phyloP scores from a whole-genome alignment of 306 rosid genomes.

The Trifolium fragiferum region DNA sequence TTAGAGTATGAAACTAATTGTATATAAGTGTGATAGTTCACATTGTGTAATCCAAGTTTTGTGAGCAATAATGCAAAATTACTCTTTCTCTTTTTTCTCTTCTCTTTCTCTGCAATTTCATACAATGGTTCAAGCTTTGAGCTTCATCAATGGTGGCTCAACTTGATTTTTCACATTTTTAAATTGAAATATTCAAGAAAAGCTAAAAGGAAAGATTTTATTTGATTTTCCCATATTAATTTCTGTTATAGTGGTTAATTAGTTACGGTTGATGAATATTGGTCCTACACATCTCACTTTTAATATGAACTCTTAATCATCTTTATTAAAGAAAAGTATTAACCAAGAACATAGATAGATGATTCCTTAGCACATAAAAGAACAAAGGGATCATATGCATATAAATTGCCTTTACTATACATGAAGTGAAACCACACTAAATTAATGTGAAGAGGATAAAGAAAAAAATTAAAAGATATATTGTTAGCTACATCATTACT shows the following conservation, averaged over 20 bases:
- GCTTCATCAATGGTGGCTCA: too few relatives aligned
- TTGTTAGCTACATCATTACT: conserved; percentile 31
- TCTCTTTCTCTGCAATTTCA: too few relatives aligned
- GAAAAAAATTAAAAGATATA: conserved; percentile 32
- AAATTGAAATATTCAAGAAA: too few relatives aligned
- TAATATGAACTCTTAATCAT: conserved; percentile 19
- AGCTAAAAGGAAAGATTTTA: not conserved
- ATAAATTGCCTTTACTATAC: conserved; percentile 50
- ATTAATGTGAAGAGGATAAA: conserved; percentile 49
- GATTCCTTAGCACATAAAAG: conserved; percentile 50
- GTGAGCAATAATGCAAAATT: too few relatives aligned
- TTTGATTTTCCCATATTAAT: conserved; percentile 40
- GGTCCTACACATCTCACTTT: conserved; percentile 43
- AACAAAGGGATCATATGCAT: conserved; percentile 33
- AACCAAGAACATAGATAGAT: conserved; percentile 9
- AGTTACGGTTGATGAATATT: conserved; percentile 64
- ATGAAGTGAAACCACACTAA: conserved; percentile 27
- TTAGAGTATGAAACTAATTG: too few relatives aligned
- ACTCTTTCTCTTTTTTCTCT: too few relatives aligned
- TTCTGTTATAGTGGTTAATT: conserved; percentile 72
- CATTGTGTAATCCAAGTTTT: too few relatives aligned
- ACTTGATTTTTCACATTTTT: too few relatives aligned
- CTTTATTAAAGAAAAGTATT: conserved; percentile 42
- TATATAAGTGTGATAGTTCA: too few relatives aligned
- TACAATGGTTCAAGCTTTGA: too few relatives aligned